Evolutionary conservation across 176 grass and related monocot genomes (phyloP), one percentile per base, ranked within the genome.

Genomic region (Metroxylon sagu): DNA sequence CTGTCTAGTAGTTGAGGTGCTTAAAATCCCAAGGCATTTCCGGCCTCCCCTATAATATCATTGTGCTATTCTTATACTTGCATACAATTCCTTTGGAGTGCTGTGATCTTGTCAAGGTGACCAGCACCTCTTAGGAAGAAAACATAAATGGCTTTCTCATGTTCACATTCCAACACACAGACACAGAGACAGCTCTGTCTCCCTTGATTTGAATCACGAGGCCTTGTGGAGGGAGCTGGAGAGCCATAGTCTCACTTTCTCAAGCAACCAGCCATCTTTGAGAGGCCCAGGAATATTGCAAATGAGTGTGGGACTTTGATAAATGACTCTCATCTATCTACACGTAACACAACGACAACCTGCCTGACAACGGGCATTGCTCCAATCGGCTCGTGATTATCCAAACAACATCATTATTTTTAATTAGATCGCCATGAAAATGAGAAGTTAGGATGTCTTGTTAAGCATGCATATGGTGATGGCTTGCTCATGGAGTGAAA

Each of bases 101-200:
- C 54, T 21, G 18, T 21, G 16, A 71, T 18, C 25, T 16, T 19
- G 4, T 16, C 48, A 53, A 57, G 60, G 80, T 80, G 80, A 84
- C 80, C 76, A 74, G 80, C 67, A 73, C 62, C 28, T 50, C 69
- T 18, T 51, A 16, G 19, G 50, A 64, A 74, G 74, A 78, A 75
- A 82, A 89, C 72, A 89, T 57, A 55, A 69, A 56, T 12, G 59
- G 14, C 19, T 48, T 59, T 83, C 73, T 79, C 75, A 25, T 68
- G 62, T 57, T 59, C 19, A 19, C 54, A 64, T 30, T 65, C 71
- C 53, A 52, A 63, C 72, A 68, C 16, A 18, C 17, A 17, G 69
- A 78, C 18, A 25, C 17, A 16, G 60, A 74, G 77, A 67, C 87
- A 90, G 17, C 7, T 17, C 19, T 82, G 79, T 83, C 79, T 76